Base-by-base conservation (phyloP, 2,329 filamentous ascomycete species). In the Colletotrichum cereale region DNA sequence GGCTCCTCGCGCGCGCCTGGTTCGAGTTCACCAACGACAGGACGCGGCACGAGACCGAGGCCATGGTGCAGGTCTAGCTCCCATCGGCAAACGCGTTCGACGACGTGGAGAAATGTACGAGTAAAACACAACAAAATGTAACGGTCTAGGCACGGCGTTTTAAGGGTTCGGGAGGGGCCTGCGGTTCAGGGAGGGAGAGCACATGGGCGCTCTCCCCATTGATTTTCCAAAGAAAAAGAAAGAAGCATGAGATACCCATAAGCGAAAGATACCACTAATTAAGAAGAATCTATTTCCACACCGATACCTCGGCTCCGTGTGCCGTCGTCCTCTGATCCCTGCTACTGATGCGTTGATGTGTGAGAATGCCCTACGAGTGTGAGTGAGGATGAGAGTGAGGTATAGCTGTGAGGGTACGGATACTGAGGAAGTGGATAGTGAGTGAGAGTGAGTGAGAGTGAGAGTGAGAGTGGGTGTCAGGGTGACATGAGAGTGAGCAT, bases 1-100 rank as follows among this genome's bases (percentile, higher is more conserved):
- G 73, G 18, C 71, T 74, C 1, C 52, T 73, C 11, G 64, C 60
- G 10, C 60, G 73, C 1, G 73, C 73, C 1, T 74, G 67, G 64
- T 74, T 72, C 48, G 73, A 74, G 11, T 68, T 74, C 56, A 72
- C 42, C 60, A 53, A 65, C 50, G 73, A 74, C 21, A 38, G 42
- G 16, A 69, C 67, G 55, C 71, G 61, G 2, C 29, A 62, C 0
- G 62, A 64, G 10, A 53, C n/a, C 16, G 50, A 62, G 34, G 61
- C 57, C 34, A 73, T 73, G 71, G 58, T 67, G 31, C 67, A 73
- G 24, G 67, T 67, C 0, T 73, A 26, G 38, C 10, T 3, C 12
- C 48, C 31, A 14, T 12, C 26, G 12, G 11, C 29, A 31, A 14
- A n/a, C n/a, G n/a, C 5, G 24, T 29, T 24, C 31, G 44, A 8